Evolutionary conservation across 495 filamentous ascomycete genomes (phyloP), one percentile per base, ranked within the genome.

Genomic region (Aspergillus sparsus): DNA sequence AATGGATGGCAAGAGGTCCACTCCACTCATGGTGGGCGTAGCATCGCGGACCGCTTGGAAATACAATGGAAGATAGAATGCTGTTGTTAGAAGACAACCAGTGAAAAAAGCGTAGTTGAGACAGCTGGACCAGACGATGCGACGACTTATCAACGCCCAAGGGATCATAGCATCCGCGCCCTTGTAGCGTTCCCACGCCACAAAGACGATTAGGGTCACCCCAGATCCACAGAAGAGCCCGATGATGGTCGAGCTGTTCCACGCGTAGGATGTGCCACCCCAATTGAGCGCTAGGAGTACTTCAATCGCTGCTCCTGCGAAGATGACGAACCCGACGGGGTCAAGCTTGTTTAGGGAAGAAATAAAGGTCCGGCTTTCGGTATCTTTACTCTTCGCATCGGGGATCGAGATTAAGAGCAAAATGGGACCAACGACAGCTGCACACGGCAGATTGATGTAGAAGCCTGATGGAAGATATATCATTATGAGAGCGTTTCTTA

Each of bases 371-470:
- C 13, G 55, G 18, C 37, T 53, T 35, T 13, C 1, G 34, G 10
- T 47, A 15, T 47, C 44, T 6, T 18, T 16, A 6, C n/a, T 21
- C 27, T 15, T n/a, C 10, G 32, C 36, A 13, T 53, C 49, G 2
- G 47, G 57, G 13, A 59, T 53, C n/a, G 27, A n/a, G 9, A 82
- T 62, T 55, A 82, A 68, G 42, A 80, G 57, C 12, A 80, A 62
- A 42, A 86, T 68, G 39, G 79, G 71, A 2, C 76, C 52, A 15
- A 86, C 77, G 6, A 81, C 49, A 8, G 73, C 84, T 31, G 85
- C 84, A 39, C 87, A 75, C 16, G 85, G 85, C 27, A 87, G 68
- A 49, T 71, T 85, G 57, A 87, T 87, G 70, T 82, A 91, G 71
- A 92, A 90, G 32, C 58, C 50, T 49, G 32, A 12, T 0, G 15